phyloP scores from a whole-genome alignment of 2,329 filamentous ascomycete species.

The Colletotrichum liaoningense region DNA sequence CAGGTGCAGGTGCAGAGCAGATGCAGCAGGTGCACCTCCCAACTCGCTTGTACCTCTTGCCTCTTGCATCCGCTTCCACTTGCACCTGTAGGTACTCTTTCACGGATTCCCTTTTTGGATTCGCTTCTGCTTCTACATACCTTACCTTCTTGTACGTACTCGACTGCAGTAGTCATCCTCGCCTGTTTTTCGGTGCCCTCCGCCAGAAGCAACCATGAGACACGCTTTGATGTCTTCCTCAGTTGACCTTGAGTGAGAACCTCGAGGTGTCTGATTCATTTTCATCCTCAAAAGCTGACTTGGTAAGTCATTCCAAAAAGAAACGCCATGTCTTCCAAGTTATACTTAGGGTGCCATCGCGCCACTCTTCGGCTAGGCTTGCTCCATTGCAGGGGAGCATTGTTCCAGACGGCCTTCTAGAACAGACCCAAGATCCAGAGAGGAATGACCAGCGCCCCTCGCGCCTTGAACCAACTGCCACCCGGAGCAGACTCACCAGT shows the following conservation, averaged over 20 bases:
- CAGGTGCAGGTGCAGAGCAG: not conserved
- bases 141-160: too few species aligned
- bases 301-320: not conserved
- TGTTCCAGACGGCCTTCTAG: conserved; percentile 32
- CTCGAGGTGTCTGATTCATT: not conserved
- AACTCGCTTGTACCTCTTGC: not conserved
- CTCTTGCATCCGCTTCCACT: not conserved
- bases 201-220: conserved; percentile 4
- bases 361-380: conserved; percentile 26
- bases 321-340: not conserved
- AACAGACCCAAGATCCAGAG: conserved; percentile 7
- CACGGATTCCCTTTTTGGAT: not conserved
- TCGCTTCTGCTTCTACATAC: not conserved
- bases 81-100: not conserved
- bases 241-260: not conserved
- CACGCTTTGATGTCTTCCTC: not conserved
- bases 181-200: not conserved
- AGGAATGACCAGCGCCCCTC: conserved; percentile 2
- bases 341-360: not conserved
- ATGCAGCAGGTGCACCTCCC: not conserved
- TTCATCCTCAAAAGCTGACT: not conserved
- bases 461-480: conserved; percentile 14
- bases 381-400: conserved; percentile 1
- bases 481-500: not conserved
- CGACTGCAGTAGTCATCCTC: not conserved